These are phyloP conservation scores for Wallacemonas sp. DNA, from an alignment of 208 protist genomes.

Conservation along the genomic window DNA sequence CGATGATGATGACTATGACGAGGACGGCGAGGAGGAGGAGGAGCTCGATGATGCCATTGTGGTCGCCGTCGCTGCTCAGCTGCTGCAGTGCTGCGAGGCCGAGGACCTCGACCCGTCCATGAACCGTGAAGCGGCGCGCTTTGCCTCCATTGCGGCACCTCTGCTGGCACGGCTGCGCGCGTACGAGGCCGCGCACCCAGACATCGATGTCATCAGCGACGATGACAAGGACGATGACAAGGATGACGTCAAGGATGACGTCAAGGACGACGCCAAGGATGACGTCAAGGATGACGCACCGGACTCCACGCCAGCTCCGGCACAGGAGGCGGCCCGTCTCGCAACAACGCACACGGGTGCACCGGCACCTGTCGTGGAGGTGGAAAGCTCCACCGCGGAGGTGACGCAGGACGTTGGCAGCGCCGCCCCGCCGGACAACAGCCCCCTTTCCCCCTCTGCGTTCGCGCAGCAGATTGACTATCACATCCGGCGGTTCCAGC, in stretches of 20 bases:
- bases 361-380: too few species aligned
- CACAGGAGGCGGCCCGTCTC: too few species aligned
- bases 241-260: not conserved
- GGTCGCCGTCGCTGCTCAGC: constrained; percentile 65
- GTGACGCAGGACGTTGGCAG: not conserved
- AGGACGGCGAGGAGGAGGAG: constrained; percentile 71
- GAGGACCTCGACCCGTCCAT: constrained; percentile 61
- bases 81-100: constrained; percentile 71
- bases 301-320: too few species aligned
- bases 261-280: not conserved
- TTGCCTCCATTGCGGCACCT: constrained; percentile 40
- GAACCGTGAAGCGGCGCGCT: constrained; percentile 36
- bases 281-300: not conserved
- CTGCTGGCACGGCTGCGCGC: constrained; percentile 36
- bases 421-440: too few species aligned
- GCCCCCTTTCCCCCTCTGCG: constrained; percentile 20
- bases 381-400: not conserved
- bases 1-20: constrained; percentile 37
- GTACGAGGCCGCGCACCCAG: constrained; percentile 4
- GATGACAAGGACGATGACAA: not conserved
- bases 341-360: too few species aligned
- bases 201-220: constrained; percentile 1
- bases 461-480: constrained; percentile 46
- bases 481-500: constrained; percentile 48
- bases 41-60: constrained; percentile 65